phyloP scores from a whole-genome alignment of 129 eudicot genomes.

The Artemisia annua region DNA sequence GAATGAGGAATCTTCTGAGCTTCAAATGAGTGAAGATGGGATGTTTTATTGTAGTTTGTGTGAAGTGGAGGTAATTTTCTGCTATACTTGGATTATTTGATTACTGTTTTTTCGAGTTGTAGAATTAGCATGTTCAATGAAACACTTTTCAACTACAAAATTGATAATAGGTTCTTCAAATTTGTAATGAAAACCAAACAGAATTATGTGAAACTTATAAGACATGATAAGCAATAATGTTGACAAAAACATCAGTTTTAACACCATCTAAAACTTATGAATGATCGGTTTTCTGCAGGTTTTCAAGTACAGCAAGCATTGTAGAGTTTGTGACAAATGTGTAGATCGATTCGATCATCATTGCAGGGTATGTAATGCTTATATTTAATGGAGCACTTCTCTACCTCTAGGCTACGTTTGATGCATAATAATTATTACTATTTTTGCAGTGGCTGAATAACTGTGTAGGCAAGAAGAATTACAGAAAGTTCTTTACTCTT shows the following conservation, averaged over 20 bases:
- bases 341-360: conserved; percentile 96
- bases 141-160: conserved; percentile 8
- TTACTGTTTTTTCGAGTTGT: background rate
- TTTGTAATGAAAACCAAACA: background rate
- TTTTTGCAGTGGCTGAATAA: conserved; percentile 80
- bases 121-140: background rate
- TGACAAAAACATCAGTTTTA: background rate
- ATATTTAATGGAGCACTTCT: conserved; percentile 15
- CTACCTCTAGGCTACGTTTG: conserved; percentile 12
- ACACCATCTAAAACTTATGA: background rate
- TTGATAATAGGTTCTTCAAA: background rate
- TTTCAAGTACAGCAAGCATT: conserved; percentile 98
- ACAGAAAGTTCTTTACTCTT: conserved; percentile 81
- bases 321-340: conserved; percentile 99
- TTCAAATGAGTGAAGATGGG: conserved; percentile 89
- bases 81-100: background rate
- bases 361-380: conserved; percentile 73
- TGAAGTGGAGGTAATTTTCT: conserved; percentile 87
- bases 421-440: background rate
- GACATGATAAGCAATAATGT: conserved; percentile 4
- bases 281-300: conserved; percentile 53
- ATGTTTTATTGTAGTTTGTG: conserved; percentile 97
- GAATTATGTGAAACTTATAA: conserved; percentile 1
- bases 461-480: conserved; percentile 90
- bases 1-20: conserved; percentile 62